These are phyloP conservation scores for Secale cereale DNA, from an alignment of 176 grass and related monocot species.

Conservation along the genomic window DNA sequence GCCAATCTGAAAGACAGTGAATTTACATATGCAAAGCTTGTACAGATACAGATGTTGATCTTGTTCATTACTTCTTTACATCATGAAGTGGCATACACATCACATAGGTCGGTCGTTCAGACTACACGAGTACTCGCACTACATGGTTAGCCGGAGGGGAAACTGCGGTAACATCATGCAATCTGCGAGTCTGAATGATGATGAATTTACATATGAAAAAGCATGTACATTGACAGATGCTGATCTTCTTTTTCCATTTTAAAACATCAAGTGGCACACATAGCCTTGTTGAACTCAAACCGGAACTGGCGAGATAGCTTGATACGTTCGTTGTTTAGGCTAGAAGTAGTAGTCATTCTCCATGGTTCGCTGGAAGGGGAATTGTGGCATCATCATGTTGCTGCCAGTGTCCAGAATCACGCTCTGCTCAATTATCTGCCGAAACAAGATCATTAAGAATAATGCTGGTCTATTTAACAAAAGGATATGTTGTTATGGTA, in stretches of 20 bases:
- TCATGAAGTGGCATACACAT: not conserved
- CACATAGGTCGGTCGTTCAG: not conserved
- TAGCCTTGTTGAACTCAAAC: not conserved
- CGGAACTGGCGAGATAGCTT: not conserved
- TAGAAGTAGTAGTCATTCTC: conserved; percentile 26
- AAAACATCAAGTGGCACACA: not conserved
- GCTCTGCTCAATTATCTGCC: conserved; percentile 50
- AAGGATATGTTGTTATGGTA: not conserved
- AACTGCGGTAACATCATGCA: conserved; percentile 20
- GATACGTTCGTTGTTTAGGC: not conserved
- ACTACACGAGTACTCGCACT: conserved; percentile 20
- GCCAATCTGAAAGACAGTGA: not conserved
- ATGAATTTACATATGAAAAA: conserved; percentile 22
- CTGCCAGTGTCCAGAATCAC: conserved; percentile 21
- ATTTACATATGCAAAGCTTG: conserved; percentile 18
- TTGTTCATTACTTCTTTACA: not conserved
- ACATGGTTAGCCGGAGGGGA: conserved; percentile 25
- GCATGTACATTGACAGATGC: not conserved
- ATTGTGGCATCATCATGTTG: conserved; percentile 24
- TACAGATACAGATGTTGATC: not conserved
- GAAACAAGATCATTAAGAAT: conserved; percentile 10
- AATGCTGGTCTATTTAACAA: not conserved
- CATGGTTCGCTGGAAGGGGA: conserved; percentile 34
- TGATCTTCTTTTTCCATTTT: not conserved
- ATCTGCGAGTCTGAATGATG: not conserved